Evolutionary conservation across 2,329 filamentous ascomycete species (phyloP), one percentile per base, ranked within the genome.

Genomic region (Fonsecaea nubica): DNA sequence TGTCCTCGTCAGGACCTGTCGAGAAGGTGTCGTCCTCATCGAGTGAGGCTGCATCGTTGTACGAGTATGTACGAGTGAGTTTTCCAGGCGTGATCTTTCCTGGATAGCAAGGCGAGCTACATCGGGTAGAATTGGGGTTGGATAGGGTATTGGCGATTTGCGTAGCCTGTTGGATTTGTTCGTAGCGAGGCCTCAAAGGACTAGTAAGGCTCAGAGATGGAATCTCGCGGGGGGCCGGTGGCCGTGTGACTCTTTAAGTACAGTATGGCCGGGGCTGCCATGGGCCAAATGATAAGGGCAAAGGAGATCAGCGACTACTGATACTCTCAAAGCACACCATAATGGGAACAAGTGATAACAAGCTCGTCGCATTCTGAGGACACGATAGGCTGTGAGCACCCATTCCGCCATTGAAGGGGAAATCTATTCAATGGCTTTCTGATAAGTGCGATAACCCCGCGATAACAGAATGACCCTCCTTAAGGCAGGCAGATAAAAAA

Each of bases 401-500:
- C 36, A 45, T 50, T 55, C 18, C 21, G 42, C 40, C 53, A 55
- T 55, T 18, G 15, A 35, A 64, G 56, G 55, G 25, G 58, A 33
- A 50, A 25, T 45, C 12, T 32, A n/a, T n/a, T 40, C 42, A 21
- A 33, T 30, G 35, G 38, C 18, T 42, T 21, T 53, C 57, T 66
- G 66, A 68, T 68, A 68, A 68, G 63, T 62, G 42, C 55, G 8
- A 25, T n/a, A 45, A 35, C 67, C 62, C 60, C 61, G 64, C 64
- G 67, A 69, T 69, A 69, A 66, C 67, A 62, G 53, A 21, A 52
- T 50, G 42, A 36, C 53, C 62, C 63, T 59, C 35, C 38, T 58
- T 56, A 50, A 48, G 25, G 40, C 38, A 45, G 50, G 35, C 38
- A 57, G 67, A 69, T 69, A 69, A 69, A 66, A 48, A 64, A 63